Evolutionary conservation across 1,139 yeast species (phyloP), one percentile per base, ranked within the genome.

Genomic region (Yamadazyma membranifaciens): DNA sequence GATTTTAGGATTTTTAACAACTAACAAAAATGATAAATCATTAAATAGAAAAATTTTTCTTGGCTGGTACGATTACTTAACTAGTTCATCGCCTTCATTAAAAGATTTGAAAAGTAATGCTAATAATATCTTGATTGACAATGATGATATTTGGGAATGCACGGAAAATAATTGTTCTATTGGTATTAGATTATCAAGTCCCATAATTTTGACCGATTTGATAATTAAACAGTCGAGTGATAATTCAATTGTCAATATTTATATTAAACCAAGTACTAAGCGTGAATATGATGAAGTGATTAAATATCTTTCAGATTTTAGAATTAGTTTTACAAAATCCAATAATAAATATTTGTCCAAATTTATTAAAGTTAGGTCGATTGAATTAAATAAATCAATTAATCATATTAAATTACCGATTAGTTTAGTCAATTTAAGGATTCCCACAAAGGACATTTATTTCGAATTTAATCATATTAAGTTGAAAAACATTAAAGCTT

Each of bases 61-160:
- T 17, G 76, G 75, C 0, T 70, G 76, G 76, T 69, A 61, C 45
- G 73, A 69, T 47, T 67, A 60, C 45, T 45, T 66, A 9, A 48
- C 43, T 15, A 48, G 48, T 40, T 54, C 63, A 2, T 50, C 57
- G 24, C 51, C 54, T 12, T 52, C 60, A 4, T 55, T 62, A 0
- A 46, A 50, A 9, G 45, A 56, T 30, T 55, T 67, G 60, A 62
- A 62, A 42, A 62, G 46, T 41, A 69, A 71, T 48, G 77, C 77
- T 12, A 70, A 70, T 47, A 69, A 65, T 45, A 57, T 61, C 2
- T 52, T 71, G 25, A 43, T 67, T 11, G 74, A 69, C 41, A 66
- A 67, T 14, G 70, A 62, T 0, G 47, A 50, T 9, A 43, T 43
- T 31, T 72, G 76, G 77, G 50, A 56, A 32, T 67, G 75, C 46